phyloP scores from a whole-genome alignment of 257 asterid genomes.

The Forsythia viridissima region DNA sequence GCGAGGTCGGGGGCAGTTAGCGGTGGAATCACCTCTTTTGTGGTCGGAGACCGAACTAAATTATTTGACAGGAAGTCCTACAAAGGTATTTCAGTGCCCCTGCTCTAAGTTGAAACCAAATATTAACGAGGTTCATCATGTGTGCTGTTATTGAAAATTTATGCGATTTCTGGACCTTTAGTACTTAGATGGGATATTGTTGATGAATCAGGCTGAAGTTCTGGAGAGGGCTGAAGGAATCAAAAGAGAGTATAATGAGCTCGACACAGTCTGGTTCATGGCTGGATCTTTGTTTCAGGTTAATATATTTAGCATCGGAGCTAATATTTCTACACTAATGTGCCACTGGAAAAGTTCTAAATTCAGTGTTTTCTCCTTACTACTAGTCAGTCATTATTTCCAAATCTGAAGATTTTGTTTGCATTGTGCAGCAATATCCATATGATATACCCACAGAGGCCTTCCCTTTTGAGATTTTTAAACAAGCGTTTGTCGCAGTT shows the following conservation, averaged over 20 bases:
- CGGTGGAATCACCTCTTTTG: constrained; percentile 93
- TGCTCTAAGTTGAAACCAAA: constrained; percentile 25
- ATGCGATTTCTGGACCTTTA: background rate
- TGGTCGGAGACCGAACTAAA: constrained; percentile 92
- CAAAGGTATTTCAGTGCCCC: constrained; percentile 54
- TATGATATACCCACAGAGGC: constrained; percentile 99
- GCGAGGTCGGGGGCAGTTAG: constrained; percentile 96
- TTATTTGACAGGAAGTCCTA: constrained; percentile 93
- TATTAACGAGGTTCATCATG: background rate
- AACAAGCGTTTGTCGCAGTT: constrained; percentile 99
- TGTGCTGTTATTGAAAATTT: constrained; percentile 1
- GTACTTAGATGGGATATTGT: constrained; percentile 23
- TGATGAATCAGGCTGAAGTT: constrained; percentile 67
- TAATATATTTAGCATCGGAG: constrained; percentile 7
- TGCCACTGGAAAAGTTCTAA: background rate
- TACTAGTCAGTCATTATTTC: background rate
- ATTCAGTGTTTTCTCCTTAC: constrained; percentile 13
- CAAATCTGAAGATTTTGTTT: constrained; percentile 21
- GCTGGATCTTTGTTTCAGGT: constrained; percentile 98
- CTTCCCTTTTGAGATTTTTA: constrained; percentile 88
- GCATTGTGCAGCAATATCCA: constrained; percentile 85
- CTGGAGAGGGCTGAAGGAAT: constrained; percentile 87
- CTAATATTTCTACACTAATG: background rate
- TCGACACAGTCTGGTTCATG: constrained; percentile 99
- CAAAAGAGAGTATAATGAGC: constrained; percentile 92